Evolutionary conservation across 139 green algal genomes (phyloP).

Genomic region (Eudorina sp.): DNA sequence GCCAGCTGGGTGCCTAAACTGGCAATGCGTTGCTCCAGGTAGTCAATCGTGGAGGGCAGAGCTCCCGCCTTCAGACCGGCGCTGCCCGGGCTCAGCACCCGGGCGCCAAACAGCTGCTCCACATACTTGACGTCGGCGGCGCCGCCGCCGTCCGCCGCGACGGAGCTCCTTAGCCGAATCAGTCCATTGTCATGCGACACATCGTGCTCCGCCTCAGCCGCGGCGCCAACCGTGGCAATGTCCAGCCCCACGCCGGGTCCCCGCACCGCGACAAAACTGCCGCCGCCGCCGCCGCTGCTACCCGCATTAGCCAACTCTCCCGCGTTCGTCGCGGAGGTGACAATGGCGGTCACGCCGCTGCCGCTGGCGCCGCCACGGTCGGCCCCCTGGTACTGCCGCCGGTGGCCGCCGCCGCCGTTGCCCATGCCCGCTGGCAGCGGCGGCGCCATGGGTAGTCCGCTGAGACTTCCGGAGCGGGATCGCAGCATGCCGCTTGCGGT

Average conservation of each 20-base stretch:
- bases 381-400: too few relatives aligned
- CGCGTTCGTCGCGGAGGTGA: not conserved
- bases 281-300: too few relatives aligned
- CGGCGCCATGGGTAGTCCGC: not conserved
- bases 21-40: slow-evolving; percentile 41
- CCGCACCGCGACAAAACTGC: too few relatives aligned
- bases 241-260: not conserved
- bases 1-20: slow-evolving; percentile 20
- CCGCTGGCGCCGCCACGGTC: not conserved
- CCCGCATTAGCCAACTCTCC: too few relatives aligned
- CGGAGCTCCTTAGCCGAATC: not conserved
- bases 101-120: not conserved
- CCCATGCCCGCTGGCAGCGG: not conserved
- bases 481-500: not conserved
- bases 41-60: not conserved
- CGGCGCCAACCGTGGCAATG: not conserved
- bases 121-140: not conserved
- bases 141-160: not conserved
- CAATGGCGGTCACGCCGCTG: not conserved
- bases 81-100: not conserved
- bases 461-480: not conserved
- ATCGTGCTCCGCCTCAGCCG: not conserved
- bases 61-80: not conserved
- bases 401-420: not conserved
- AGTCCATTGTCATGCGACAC: not conserved